Conservation (phyloP, 768 basidiomycete species). For the Lactarius hengduanensis region DNA sequence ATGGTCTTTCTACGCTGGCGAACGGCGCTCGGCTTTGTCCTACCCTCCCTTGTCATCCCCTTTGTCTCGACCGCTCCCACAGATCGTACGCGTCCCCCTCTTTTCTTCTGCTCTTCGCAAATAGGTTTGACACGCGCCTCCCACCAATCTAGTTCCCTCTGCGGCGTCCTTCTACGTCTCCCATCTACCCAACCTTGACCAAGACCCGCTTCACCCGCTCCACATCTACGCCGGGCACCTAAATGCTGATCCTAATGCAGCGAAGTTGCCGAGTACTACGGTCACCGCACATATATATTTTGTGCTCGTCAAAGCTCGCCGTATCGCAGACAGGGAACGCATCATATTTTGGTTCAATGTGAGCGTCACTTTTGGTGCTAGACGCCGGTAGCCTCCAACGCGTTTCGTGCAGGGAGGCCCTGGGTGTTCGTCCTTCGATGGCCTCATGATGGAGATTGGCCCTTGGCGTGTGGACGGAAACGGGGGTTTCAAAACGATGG, state of each 20-base stretch:
- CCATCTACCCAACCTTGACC: constrained; percentile 70
- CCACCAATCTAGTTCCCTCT: constrained; percentile 55
- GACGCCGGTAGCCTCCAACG: background rate
- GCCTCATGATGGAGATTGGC: constrained; percentile 97
- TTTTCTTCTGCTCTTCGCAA: background rate
- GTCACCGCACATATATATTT: constrained; percentile 83
- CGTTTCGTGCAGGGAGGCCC: constrained; percentile 72
- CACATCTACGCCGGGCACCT: constrained; percentile 84
- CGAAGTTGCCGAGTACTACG: constrained; percentile 50
- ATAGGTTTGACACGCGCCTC: background rate
- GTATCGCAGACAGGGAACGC: constrained; percentile 85
- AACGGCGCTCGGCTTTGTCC: background rate
- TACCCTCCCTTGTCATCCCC: constrained; percentile 1
- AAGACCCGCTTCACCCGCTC: constrained; percentile 67
- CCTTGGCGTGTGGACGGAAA: constrained; percentile 80
- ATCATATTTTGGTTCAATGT: constrained; percentile 98
- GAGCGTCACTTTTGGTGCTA: constrained; percentile 32
- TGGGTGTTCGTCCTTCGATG: constrained; percentile 96
- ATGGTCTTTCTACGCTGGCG: constrained; percentile 4
- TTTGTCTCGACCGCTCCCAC: constrained; percentile 24
- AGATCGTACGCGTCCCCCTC: constrained; percentile 20
- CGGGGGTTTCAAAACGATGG: constrained; percentile 65
- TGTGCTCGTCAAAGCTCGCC: constrained; percentile 82
- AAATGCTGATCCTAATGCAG: constrained; percentile 66
- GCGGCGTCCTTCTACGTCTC: constrained; percentile 85